Evolutionary conservation across 345 rosid genomes (phyloP), one percentile per base, ranked within the genome.

Genomic region (Passiflora organensis): DNA sequence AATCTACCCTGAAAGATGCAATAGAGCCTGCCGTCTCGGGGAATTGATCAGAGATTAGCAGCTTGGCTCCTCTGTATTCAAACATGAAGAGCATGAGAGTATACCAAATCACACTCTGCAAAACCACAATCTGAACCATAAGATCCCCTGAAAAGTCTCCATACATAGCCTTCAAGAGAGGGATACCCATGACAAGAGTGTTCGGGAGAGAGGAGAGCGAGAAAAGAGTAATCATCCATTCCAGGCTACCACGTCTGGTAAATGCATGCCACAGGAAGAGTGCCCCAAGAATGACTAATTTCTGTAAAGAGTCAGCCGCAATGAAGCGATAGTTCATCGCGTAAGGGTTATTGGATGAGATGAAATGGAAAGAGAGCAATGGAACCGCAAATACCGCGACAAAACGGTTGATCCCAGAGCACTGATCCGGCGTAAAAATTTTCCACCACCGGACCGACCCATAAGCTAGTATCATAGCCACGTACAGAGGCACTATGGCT

Each of bases 361-460:
- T 85, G 84, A 87, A 85, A 68, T 85, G 91, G 68, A 87, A 87
- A 38, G 96, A 87, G 37, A 87, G 85, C 15, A 87, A 66, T 0
- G 96, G 95, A 49, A 87, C 95, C 0, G 95, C 91, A 20, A 87
- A 87, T 11, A 87, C 86, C 6, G 95, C 95, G 16, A 87, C 95
- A 19, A 87, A 87, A 23, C 95, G 85, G 76, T 87, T 84, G 57
- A 87, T 87, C 10, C 95, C 95, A 8, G 95, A 84, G 64, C 95
- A 87, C 48, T 87, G 95, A 64, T 82, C 86, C 10, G 91, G 87
- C 3, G 91, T 82, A 72, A 87, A 87, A 65, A 87, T 84, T 51
- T 81, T 84, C 96, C 96, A 87, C 96, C 96, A 87, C 36, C 89
- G 69, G 24, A 87, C 96, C 20, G 96, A 87, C 11, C 93, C 96